A percentile compares a stretch with the other conserved stretches of the same genome.
These are phyloP conservation scores for Cucurbita argyrosperma DNA, from an alignment of 306 rosid genomes.

Conservation along the genomic window DNA sequence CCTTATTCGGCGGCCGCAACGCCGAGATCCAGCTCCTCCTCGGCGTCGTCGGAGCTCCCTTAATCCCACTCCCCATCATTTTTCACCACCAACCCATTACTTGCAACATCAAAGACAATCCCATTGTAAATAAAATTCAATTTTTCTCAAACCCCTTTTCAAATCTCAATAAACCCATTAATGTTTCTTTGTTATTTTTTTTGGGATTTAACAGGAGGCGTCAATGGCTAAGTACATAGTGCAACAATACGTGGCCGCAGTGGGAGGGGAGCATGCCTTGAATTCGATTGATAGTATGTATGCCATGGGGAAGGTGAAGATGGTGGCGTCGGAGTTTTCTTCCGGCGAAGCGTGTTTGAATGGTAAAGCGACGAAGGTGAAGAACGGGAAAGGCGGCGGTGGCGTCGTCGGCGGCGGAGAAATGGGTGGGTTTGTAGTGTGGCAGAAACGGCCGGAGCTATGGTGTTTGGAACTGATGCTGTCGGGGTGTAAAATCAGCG, in stretches of 20 bases:
- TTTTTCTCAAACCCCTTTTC: not conserved
- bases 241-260: constrained; percentile 82
- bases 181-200: not conserved
- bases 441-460: constrained; percentile 73
- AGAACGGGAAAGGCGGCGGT: constrained; percentile 17
- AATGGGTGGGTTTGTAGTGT: constrained; percentile 81
- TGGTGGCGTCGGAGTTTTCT: constrained; percentile 55
- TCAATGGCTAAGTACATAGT: constrained; percentile 82
- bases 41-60: constrained; percentile 83
- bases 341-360: constrained; percentile 37
- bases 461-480: constrained; percentile 87
- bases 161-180: not conserved
- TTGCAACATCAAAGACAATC: constrained; percentile 58
- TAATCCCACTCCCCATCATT: constrained; percentile 54
- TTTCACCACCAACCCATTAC: constrained; percentile 35
- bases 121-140: constrained; percentile 35
- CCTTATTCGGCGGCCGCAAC: constrained; percentile 43
- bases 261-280: constrained; percentile 70
- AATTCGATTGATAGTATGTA: constrained; percentile 66
- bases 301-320: constrained; percentile 88
- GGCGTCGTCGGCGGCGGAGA: constrained; percentile 27
- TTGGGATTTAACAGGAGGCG: constrained; percentile 26
- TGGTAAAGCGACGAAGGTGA: constrained; percentile 32
- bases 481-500: constrained; percentile 76
- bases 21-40: constrained; percentile 73